These are phyloP conservation scores for Paulownia fortunei DNA, from an alignment of 257 asterid species.

Conservation along the genomic window DNA sequence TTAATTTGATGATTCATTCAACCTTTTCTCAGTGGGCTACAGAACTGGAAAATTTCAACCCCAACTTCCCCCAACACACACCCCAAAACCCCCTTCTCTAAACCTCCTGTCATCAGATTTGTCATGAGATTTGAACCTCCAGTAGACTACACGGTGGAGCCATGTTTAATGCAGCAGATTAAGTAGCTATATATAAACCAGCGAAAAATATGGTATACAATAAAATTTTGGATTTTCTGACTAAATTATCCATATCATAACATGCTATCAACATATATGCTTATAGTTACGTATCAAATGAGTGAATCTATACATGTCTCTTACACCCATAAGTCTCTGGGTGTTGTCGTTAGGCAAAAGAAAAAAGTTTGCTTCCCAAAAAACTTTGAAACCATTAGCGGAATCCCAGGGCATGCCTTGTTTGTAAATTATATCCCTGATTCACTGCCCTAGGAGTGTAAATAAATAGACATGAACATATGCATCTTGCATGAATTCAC, in stretches of 20 bases:
- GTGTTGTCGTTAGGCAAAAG: not conserved
- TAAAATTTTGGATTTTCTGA: not conserved
- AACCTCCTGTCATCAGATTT: not conserved
- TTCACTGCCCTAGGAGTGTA: constrained; percentile 4
- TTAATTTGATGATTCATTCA: not conserved
- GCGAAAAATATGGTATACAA: not conserved
- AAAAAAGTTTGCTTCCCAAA: not conserved
- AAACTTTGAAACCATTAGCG: not conserved
- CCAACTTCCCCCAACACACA: not conserved
- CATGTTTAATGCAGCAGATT: not conserved
- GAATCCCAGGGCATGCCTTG: not conserved
- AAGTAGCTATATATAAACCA: not conserved
- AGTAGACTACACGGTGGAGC: not conserved
- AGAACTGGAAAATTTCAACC: too few species aligned
- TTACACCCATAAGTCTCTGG: not conserved
- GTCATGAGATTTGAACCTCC: not conserved
- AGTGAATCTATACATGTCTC: not conserved
- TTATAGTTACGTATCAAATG: not conserved
- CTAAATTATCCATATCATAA: not conserved
- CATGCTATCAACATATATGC: not conserved
- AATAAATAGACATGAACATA: not conserved
- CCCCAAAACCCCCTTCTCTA: not conserved
- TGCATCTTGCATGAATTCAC: constrained; percentile 1
- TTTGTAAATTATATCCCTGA: not conserved
- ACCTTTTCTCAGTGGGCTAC: not conserved